Conservation (phyloP, 2,329 filamentous ascomycete species). For the Aspergillus intermedius region DNA sequence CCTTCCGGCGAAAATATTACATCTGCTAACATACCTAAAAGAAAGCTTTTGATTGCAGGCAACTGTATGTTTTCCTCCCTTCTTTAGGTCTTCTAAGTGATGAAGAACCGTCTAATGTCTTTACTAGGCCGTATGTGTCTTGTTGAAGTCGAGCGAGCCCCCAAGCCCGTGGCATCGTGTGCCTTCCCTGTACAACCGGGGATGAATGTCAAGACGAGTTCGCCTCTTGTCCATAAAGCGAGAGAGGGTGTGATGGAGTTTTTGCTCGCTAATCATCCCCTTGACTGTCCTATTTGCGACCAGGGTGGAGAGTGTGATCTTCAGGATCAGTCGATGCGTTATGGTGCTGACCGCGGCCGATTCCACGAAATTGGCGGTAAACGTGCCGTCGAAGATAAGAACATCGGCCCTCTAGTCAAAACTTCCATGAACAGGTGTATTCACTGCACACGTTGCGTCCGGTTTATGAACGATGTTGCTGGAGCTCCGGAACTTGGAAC, state of each 20-base stretch:
- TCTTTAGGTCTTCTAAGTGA: background rate
- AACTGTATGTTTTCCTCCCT: slow-evolving; percentile 57
- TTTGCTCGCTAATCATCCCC: slow-evolving; percentile 86
- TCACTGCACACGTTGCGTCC: slow-evolving; percentile 95
- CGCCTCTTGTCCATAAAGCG: slow-evolving; percentile 91
- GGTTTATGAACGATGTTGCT: slow-evolving; percentile 95
- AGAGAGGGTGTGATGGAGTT: slow-evolving; percentile 99
- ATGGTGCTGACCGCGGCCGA: slow-evolving; percentile 88
- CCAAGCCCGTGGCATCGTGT: slow-evolving; percentile 96
- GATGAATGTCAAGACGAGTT: slow-evolving; percentile 99
- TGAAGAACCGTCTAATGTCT: slow-evolving; percentile 5
- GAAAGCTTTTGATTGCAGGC: slow-evolving; percentile 97
- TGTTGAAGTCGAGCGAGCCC: slow-evolving; percentile 92
- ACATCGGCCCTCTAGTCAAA: slow-evolving; percentile 96
- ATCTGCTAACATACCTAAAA: slow-evolving; percentile 35
- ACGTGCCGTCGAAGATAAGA: slow-evolving; percentile 98
- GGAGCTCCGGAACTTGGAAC: slow-evolving; percentile 94
- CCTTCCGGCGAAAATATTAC: slow-evolving; percentile 13
- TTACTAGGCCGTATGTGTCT: slow-evolving; percentile 77
- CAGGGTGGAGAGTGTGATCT: slow-evolving; percentile 98
- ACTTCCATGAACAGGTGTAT: slow-evolving; percentile 99
- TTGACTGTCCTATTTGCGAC: slow-evolving; percentile 96
- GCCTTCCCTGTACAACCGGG: slow-evolving; percentile 98
- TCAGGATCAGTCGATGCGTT: slow-evolving; percentile 98
- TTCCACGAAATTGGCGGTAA: slow-evolving; percentile 96